A percentile compares a stretch with the other conserved stretches of the same genome.
Conservation (phyloP, 176 grass and related monocot genomes). For the Melocanna baccifera region DNA sequence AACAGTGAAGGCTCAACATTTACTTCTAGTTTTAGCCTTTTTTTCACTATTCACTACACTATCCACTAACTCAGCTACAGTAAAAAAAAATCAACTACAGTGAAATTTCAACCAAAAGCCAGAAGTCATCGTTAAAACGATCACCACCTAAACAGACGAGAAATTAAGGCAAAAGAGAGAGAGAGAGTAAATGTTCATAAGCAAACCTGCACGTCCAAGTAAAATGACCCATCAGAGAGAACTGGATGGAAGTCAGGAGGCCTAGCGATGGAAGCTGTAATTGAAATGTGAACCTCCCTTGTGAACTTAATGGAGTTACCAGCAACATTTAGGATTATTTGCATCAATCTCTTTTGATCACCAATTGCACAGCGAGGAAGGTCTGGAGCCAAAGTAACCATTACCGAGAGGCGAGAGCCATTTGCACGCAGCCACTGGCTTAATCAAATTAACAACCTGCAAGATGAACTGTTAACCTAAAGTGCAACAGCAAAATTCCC, state of each 20-base stretch:
- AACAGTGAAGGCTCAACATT: too few relatives aligned
- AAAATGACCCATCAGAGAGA: conserved; percentile 60
- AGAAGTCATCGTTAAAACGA: too few relatives aligned
- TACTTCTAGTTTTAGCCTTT: too few relatives aligned
- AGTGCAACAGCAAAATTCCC: background rate
- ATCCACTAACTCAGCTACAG: too few relatives aligned
- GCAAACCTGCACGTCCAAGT: conserved; percentile 74
- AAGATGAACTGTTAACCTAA: conserved; percentile 38
- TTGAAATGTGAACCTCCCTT: conserved; percentile 74
- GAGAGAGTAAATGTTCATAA: background rate
- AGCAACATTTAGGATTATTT: conserved; percentile 82
- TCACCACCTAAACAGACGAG: background rate
- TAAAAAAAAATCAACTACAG: too few relatives aligned
- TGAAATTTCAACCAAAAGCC: too few relatives aligned
- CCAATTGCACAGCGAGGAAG: conserved; percentile 68
- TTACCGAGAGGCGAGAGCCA: conserved; percentile 65
- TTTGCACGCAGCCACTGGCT: conserved; percentile 65
- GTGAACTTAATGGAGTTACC: conserved; percentile 90
- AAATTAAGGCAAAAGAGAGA: background rate
- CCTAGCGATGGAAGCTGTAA: conserved; percentile 56
- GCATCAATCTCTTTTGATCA: conserved; percentile 78
- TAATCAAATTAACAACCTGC: conserved; percentile 65
- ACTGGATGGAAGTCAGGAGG: conserved; percentile 74
- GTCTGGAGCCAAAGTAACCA: conserved; percentile 64
- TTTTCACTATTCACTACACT: too few relatives aligned